phyloP scores from a whole-genome alignment of 805 yeast genomes.

The Sporopachydermia lactativora region DNA sequence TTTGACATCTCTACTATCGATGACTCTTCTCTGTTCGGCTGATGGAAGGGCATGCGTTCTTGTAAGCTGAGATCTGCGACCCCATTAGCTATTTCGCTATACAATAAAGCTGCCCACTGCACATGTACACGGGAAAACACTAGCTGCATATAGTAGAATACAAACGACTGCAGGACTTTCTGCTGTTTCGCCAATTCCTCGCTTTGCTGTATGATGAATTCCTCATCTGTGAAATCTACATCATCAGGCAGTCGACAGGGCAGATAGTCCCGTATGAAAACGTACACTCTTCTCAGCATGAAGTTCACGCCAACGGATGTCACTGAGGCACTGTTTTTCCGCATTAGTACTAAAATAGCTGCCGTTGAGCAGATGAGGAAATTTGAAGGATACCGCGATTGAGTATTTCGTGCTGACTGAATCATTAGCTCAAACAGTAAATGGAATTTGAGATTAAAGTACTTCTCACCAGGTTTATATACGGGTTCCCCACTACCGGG shows the following conservation, averaged over 20 bases:
- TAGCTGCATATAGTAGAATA: slow-evolving; percentile 37
- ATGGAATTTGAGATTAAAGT: slow-evolving; percentile 46
- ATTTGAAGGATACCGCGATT: slow-evolving; percentile 65
- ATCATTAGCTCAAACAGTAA: slow-evolving; percentile 50
- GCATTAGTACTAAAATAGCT: slow-evolving; percentile 38
- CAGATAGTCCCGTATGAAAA: slow-evolving; percentile 23
- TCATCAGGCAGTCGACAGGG: not conserved
- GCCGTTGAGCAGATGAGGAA: slow-evolving; percentile 58
- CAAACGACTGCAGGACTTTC: slow-evolving; percentile 44
- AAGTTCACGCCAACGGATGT: slow-evolving; percentile 23
- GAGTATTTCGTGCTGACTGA: slow-evolving; percentile 43
- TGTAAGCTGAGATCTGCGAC: slow-evolving; percentile 14
- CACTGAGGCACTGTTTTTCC: slow-evolving; percentile 23
- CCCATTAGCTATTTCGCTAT: slow-evolving; percentile 18
- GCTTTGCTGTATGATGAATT: slow-evolving; percentile 21
- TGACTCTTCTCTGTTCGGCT: slow-evolving; percentile 14
- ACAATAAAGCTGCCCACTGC: slow-evolving; percentile 18
- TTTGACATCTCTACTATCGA: slow-evolving; percentile 21
- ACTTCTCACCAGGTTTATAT: slow-evolving; percentile 9
- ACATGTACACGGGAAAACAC: slow-evolving; percentile 18
- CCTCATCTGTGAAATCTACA: not conserved
- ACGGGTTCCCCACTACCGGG: slow-evolving; percentile 8
- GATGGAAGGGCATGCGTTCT: slow-evolving; percentile 15
- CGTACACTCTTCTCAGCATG: slow-evolving; percentile 47
- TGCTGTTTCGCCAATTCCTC: slow-evolving; percentile 38